These are phyloP conservation scores for Xylaria castorea DNA, from an alignment of 495 filamentous ascomycete genomes.

Conservation along the genomic window DNA sequence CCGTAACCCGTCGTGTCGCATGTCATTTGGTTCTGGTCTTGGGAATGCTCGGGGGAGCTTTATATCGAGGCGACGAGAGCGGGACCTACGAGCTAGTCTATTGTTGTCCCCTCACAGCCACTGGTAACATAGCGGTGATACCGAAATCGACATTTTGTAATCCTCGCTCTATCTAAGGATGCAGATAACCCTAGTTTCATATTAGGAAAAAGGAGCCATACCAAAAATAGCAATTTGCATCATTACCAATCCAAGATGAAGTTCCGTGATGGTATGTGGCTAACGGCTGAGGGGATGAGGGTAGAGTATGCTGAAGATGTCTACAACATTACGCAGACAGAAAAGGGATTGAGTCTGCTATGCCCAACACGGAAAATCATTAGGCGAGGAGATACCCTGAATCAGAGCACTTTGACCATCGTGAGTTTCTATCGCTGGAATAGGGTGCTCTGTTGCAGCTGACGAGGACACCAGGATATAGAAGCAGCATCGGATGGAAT, in stretches of 20 bases:
- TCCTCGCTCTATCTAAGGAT: not conserved
- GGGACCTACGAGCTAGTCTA: not conserved
- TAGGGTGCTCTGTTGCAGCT: conserved; percentile 33
- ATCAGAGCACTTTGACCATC: conserved; percentile 57
- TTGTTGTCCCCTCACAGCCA: conserved; percentile 15
- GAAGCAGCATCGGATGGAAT: conserved; percentile 64
- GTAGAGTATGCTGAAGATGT: conserved; percentile 63
- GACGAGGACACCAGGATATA: conserved; percentile 54
- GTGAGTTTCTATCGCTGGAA: conserved; percentile 36
- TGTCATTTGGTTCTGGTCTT: not conserved
- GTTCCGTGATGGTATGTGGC: conserved; percentile 62
- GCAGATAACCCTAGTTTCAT: not conserved
- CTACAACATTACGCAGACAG: conserved; percentile 50
- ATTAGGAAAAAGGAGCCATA: not conserved
- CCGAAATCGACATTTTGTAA: not conserved
- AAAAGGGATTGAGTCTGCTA: conserved; percentile 52
- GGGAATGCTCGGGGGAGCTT: conserved; percentile 24
- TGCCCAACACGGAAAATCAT: conserved; percentile 57
- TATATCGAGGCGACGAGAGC: conserved; percentile 20
- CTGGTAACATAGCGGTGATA: not conserved
- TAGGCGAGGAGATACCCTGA: conserved; percentile 63
- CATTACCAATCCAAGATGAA: conserved; percentile 43
- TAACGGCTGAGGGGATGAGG: conserved; percentile 54
- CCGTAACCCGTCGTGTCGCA: conserved; percentile 32
- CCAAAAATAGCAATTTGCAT: conserved; percentile 14